A percentile compares a stretch with the other conserved stretches of the same genome.
These are phyloP conservation scores for Cucurbita pepo DNA, from an alignment of 306 rosid genomes.

Conservation along the genomic window DNA sequence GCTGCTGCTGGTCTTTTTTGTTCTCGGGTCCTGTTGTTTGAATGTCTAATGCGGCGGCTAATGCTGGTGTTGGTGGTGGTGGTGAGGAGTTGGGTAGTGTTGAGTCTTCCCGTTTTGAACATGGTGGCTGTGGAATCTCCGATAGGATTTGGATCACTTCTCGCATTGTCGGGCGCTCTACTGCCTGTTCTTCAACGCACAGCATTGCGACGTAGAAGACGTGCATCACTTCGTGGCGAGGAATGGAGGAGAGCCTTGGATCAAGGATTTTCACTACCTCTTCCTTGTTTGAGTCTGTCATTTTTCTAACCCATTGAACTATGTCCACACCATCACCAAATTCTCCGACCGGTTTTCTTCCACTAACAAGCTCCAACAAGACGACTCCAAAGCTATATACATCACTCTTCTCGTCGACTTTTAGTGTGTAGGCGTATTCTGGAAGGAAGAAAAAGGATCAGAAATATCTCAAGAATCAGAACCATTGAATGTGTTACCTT, in stretches of 20 bases:
- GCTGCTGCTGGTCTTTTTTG: not conserved
- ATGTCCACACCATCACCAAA: slow-evolving; percentile 26
- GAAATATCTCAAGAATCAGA: not conserved
- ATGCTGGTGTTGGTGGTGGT: not conserved
- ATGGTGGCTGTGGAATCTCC: slow-evolving; percentile 56
- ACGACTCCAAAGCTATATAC: slow-evolving; percentile 43
- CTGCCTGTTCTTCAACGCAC: slow-evolving; percentile 90
- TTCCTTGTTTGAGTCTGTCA: slow-evolving; percentile 9
- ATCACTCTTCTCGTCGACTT: slow-evolving; percentile 6
- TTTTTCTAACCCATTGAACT: slow-evolving; percentile 85
- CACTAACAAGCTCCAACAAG: not conserved
- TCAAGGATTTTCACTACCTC: slow-evolving; percentile 43
- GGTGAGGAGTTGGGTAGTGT: slow-evolving; percentile 1
- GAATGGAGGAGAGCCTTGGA: slow-evolving; percentile 70
- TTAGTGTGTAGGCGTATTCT: slow-evolving; percentile 2
- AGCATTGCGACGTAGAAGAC: slow-evolving; percentile 85
- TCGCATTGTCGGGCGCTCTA: slow-evolving; percentile 88
- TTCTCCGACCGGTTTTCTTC: not conserved
- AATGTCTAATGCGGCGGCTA: not conserved
- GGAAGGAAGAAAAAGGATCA: not conserved
- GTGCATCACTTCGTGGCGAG: slow-evolving; percentile 81
- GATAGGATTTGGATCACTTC: slow-evolving; percentile 90
- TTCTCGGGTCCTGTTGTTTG: not conserved
- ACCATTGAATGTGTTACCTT: not conserved
- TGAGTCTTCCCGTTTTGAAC: slow-evolving; percentile 22